phyloP scores from a whole-genome alignment of 192 early-diverging fungal species.

The Gaertneriomyces semiglobifer region DNA sequence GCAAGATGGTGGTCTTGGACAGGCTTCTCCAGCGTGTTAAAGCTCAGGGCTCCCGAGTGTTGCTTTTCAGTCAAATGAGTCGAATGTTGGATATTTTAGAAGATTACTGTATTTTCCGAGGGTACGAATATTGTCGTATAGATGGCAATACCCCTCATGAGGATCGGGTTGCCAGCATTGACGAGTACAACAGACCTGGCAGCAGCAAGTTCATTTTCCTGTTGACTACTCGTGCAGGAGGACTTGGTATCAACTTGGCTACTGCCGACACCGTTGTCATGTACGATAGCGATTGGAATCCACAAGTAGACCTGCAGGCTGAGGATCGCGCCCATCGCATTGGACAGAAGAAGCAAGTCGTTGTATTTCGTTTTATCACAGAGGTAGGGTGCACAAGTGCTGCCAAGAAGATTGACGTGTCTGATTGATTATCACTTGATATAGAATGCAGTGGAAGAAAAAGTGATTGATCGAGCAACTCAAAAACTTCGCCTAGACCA shows the following conservation, averaged over 20 bases:
- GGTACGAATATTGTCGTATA: constrained; percentile 89
- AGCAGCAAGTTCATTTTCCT: constrained; percentile 95
- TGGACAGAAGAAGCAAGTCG: constrained; percentile 97
- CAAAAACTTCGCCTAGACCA: constrained; percentile 95
- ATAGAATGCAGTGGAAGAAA: constrained; percentile 92
- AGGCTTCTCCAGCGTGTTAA: constrained; percentile 76
- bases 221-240: constrained; percentile 94
- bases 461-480: constrained; percentile 93
- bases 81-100: constrained; percentile 96
- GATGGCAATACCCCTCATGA: constrained; percentile 96
- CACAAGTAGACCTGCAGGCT: constrained; percentile 76
- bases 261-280: constrained; percentile 94
- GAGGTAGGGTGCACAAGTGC: constrained; percentile 42
- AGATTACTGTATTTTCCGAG: constrained; percentile 91
- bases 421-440: background rate
- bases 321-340: constrained; percentile 99
- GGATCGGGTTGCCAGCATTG: constrained; percentile 85
- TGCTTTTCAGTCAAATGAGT: constrained; percentile 98
- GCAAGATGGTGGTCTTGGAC: constrained; percentile 93
- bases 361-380: constrained; percentile 93
- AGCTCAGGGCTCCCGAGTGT: constrained; percentile 87
- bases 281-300: constrained; percentile 93
- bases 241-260: constrained; percentile 95
- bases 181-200: constrained; percentile 87
- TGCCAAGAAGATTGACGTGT: background rate